Evolutionary conservation across 1,284 basidiomycete species (phyloP), one percentile per base, ranked within the genome.

Genomic region (Wallemia mellicola): DNA sequence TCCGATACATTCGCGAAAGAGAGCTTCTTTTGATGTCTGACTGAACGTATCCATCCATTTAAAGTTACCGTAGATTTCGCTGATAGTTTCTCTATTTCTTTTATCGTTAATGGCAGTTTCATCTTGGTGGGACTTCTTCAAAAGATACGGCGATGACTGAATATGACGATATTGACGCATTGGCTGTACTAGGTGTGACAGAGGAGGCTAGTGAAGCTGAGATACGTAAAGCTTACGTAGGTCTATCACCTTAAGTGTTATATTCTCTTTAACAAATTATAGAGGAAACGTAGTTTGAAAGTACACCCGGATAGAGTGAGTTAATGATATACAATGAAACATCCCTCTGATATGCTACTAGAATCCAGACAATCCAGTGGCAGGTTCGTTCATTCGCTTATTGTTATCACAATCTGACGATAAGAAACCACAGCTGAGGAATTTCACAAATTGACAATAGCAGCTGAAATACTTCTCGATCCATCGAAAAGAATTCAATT

Each of bases 1-100:
- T 95, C 89, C 58, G 77, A 79, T 60, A 94, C 69, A 54, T 84
- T 80, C 0, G 81, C 81, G 66, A 94, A 94, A 0, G 84, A 75
- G 27, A 89, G 74, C 60, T 81, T 80, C 73, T 92, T 92, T 71
- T 91, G 86, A 28, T 77, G 76, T 48, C 88, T 76, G 55, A 91
- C 75, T 0, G 82, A 83, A 66, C 81, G 82, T 59, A 94, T 74
- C 85, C 86, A 92, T 57, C 86, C 87, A 61, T 79, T 66, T 11
- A 74, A 64, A 9, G n/a, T n/a, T n/a, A n/a, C n/a, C n/a, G n/a
- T n/a, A n/a, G n/a, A n/a, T n/a, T n/a, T n/a, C n/a, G n/a, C n/a
- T n/a, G n/a, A n/a, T n/a, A n/a, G n/a, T n/a, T n/a, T n/a, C n/a
- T n/a, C n/a, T n/a, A n/a, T n/a, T n/a, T n/a, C n/a, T 26, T 7